Evolutionary conservation across 352 stramenopile genomes (phyloP), one percentile per base, ranked within the genome.

Genomic region (Pythium biforme): DNA sequence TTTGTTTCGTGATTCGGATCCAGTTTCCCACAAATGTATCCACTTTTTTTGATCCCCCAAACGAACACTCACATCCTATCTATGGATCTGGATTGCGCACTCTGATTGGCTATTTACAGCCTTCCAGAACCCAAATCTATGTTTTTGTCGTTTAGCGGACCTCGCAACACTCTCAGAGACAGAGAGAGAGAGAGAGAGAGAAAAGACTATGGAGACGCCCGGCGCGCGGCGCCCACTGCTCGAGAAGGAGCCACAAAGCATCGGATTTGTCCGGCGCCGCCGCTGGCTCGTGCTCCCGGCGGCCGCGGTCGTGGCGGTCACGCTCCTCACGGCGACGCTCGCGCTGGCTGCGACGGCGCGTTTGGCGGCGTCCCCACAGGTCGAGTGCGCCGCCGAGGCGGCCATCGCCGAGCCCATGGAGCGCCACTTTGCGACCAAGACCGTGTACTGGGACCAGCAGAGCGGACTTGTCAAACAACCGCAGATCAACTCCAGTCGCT

Each of bases 371-470:
- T 10, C 29, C 29, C 29, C 10, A 10, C n/a, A n/a, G n/a, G n/a
- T n/a, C 10, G 31, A 34, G 31, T 11, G 9, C 34, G 34, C 8
- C 34, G 34, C 46, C n/a, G 29, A 34, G 15, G 14, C 33, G 26
- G 10, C 55, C 29, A 25, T n/a, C 51, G 59, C 9, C n/a, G 26
- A 47, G 10, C 31, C 47, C 15, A 49, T 61, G 33, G 64, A 59
- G 31, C 67, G 53, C 43, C 57, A 66, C 17, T 73, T 79, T 51
- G 68, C 72, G 12, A 79, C 72, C 47, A 79, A 79, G 59, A 79
- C 72, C 4, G 22, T 43, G 50, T 79, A 79, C 52, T 72, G 68
- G 64, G 55, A 74, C 55, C 72, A 79, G 55, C 54, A 58, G 34
- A 33, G 23, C 19, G n/a, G 3, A 1, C 8, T n/a, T n/a, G 7